Conservation (phyloP, 495 filamentous ascomycete genomes). For the Aspergillus sclerotiicarbonarius region DNA sequence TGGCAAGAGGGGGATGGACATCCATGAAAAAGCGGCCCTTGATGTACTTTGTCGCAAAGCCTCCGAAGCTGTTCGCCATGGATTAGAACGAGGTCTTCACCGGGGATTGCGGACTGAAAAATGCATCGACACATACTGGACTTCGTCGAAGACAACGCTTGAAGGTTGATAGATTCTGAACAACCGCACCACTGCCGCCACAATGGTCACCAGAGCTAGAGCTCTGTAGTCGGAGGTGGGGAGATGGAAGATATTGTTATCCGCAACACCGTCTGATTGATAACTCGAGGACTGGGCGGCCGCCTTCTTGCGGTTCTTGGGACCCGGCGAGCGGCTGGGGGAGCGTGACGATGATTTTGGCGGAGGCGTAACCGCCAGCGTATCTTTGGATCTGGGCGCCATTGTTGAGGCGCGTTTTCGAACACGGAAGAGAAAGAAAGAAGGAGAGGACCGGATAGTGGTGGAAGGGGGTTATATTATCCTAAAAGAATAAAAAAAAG, state of each 20-base stretch:
- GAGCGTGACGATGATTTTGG: slow-evolving; percentile 35
- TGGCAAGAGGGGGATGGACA: slow-evolving; percentile 95
- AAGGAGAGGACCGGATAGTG: slow-evolving; percentile 4
- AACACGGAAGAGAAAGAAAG: slow-evolving; percentile 2
- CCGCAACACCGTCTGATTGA: slow-evolving; percentile 51
- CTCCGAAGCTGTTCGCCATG: slow-evolving; percentile 70
- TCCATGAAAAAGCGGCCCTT: slow-evolving; percentile 99
- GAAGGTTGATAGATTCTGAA: slow-evolving; percentile 95
- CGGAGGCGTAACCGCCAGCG: slow-evolving; percentile 38
- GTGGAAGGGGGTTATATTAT: neutral
- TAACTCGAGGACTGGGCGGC: slow-evolving; percentile 34
- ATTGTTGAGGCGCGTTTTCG: slow-evolving; percentile 17
- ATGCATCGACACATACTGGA: slow-evolving; percentile 68
- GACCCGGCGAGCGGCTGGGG: slow-evolving; percentile 42
- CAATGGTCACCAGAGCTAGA: slow-evolving; percentile 66
- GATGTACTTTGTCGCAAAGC: slow-evolving; percentile 97
- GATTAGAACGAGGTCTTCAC: slow-evolving; percentile 8
- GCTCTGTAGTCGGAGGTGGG: slow-evolving; percentile 78
- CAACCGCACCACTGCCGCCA: slow-evolving; percentile 77
- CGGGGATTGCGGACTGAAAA: neutral
- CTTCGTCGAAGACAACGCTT: slow-evolving; percentile 98
- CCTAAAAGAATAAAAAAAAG: slow-evolving; percentile 2
- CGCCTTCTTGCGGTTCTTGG: slow-evolving; percentile 39
- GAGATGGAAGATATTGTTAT: slow-evolving; percentile 57
- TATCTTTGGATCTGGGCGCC: slow-evolving; percentile 40